Percentiles rank a stretch among this genome's conserved stretches.
Conservation (phyloP, 1,139 yeast species). For the Pneumocystis wakefieldiae region DNA sequence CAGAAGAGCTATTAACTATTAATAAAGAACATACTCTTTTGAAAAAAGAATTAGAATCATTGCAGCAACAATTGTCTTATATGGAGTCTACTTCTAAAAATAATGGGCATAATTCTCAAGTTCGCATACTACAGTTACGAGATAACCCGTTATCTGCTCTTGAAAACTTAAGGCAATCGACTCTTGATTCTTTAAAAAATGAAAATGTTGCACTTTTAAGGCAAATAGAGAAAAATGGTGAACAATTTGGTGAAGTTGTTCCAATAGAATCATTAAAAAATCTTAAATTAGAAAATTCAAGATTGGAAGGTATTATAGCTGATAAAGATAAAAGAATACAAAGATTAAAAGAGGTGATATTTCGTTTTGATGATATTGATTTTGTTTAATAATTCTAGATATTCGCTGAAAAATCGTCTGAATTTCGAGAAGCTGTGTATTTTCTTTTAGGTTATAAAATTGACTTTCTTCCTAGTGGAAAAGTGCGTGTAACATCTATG, state of each 20-base stretch:
- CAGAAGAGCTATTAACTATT: slow-evolving; percentile 23
- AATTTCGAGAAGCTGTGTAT: slow-evolving; percentile 54
- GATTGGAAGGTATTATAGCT: slow-evolving; percentile 36
- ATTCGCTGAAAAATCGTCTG: slow-evolving; percentile 57
- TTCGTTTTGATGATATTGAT: not conserved
- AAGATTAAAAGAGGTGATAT: slow-evolving; percentile 40
- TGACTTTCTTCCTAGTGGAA: slow-evolving; percentile 53
- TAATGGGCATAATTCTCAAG: slow-evolving; percentile 27
- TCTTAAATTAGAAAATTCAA: slow-evolving; percentile 39
- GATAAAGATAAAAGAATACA: slow-evolving; percentile 42
- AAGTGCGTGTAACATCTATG: slow-evolving; percentile 52
- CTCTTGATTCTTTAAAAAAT: slow-evolving; percentile 36
- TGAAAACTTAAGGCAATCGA: slow-evolving; percentile 44
- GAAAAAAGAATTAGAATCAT: slow-evolving; percentile 28
- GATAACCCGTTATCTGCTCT: slow-evolving; percentile 54
- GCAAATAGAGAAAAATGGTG: slow-evolving; percentile 16
- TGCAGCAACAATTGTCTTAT: slow-evolving; percentile 26
- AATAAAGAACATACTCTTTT: slow-evolving; percentile 18
- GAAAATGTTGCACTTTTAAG: slow-evolving; percentile 48
- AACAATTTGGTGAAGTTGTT: slow-evolving; percentile 23
- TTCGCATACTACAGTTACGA: slow-evolving; percentile 47
- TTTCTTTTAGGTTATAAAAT: slow-evolving; percentile 59
- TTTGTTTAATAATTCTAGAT: slow-evolving; percentile 8
- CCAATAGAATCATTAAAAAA: slow-evolving; percentile 57
- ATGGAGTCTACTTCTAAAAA: slow-evolving; percentile 20